Base-by-base conservation (phyloP, 176 grass and related monocot genomes). In the Panicum miliaceum region DNA sequence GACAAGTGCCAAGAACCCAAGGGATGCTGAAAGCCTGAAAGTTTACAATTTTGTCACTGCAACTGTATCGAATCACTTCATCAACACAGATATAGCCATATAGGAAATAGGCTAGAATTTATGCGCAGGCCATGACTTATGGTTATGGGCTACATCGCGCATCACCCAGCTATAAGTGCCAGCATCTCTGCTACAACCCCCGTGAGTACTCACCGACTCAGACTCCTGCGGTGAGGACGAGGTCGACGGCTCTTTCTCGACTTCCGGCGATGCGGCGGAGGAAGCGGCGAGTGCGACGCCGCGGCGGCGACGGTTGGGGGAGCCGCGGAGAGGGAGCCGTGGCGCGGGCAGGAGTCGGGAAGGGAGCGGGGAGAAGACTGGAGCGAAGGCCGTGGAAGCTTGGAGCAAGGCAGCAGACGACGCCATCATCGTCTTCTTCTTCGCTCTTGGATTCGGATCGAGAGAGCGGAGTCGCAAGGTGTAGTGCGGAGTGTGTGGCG, bases 191-290 rank as follows among this genome's bases (percentile, higher is more conserved):
- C 50, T 50, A 50, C 1, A 32, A 34, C 2, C 48, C 43, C 63
- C 7, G 4, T 51, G 71, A 34, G 2, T 35, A 57, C 84, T 90
- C 58, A 90, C 88, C 74, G 48, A 74, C 19, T 74, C 58, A 18
- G 50, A 13, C 27, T 82, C 73, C 18, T 37, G 38, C 1, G 56
- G 14, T 1, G 58, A 6, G 37, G 86, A 5, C 23, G 63, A 40
- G 0, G 88, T 10, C 1, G 88, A 73, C 29, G 79, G 32, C 3
- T 73, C 40, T 52, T 83, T 74, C 65, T 90, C 12, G 8, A 90
- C 74, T 1, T 90, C 84, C 32, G 40, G 79, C n/a, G 79, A 90
- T 2, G 84, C 79, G 29, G 88, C 88, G 29, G 84, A 57, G 29
- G 79, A 65, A n/a, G 68, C 79, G 26, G 81, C 38, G 27, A 90